Percentiles rank a stretch among this genome's conserved stretches.
Evolutionary conservation across 1,284 basidiomycete species (phyloP).

Genomic region (Ceratobasidium sp.): DNA sequence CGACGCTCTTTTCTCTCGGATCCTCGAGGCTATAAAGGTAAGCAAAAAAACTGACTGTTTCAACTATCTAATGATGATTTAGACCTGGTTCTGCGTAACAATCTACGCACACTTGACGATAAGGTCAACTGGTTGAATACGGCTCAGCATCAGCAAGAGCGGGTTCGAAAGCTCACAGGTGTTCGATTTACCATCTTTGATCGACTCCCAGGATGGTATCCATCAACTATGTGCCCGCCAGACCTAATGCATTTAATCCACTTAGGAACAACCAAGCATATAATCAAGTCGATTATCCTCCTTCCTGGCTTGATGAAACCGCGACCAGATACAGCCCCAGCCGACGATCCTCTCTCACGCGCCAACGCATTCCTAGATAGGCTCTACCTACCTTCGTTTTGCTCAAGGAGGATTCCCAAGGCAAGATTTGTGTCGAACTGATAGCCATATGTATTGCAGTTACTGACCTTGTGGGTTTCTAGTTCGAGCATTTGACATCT

Average conservation of each 20-base stretch:
- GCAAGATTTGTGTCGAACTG: neutral
- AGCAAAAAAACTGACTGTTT: neutral
- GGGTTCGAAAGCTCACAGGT: neutral
- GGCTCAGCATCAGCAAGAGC: neutral
- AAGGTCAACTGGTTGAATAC: no score
- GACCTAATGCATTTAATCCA: neutral
- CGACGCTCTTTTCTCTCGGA: neutral
- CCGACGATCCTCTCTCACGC: neutral
- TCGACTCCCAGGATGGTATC: conserved; percentile 7
- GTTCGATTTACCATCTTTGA: neutral
- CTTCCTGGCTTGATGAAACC: neutral
- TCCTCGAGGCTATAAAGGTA: neutral
- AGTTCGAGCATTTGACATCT: neutral
- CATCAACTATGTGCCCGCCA: neutral
- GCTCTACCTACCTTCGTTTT: conserved; percentile 3
- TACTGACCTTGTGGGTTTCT: neutral
- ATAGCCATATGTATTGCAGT: neutral
- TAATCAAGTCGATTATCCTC: neutral
- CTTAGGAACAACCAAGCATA: neutral
- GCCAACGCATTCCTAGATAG: neutral
- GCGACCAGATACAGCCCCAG: neutral
- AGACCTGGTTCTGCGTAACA: no score
- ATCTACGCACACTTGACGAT: no score
- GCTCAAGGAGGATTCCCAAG: neutral
- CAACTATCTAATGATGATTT: no score